Evolutionary conservation across 192 early-diverging fungal genomes (phyloP), one percentile per base, ranked within the genome.

Genomic region (Nowakowskiella sp.): DNA sequence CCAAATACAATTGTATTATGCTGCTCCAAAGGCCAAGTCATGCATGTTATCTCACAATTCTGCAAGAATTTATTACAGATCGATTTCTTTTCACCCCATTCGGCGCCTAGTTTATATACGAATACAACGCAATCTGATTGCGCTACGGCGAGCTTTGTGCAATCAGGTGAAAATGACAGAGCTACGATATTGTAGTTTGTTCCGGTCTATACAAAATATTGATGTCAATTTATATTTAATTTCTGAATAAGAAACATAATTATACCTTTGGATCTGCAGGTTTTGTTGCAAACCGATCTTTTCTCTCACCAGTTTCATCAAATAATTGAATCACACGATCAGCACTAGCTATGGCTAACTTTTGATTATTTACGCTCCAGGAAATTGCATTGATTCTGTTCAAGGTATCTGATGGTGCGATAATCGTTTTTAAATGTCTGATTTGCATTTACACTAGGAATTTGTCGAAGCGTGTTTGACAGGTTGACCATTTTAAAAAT

Each of bases 1-100:
- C 80, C 78, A 67, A 83, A 83, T 1, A 82, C 80, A 6, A 83
- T 29, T 8, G 78, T 69, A 60, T 77, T 82, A 19, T 62, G 66
- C 53, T 83, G 80, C 51, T 78, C 71, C 44, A 29, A 33, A n/a
- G 80, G 80, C 80, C 80, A 83, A 6, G 72, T 59, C 31, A 83
- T 57, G 42, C 72, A 82, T 1, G 80, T 77, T 53, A 83, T 76
- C 29, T 83, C 80, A 5, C 69, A 70, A 0, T 65, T 66, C 47
- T 83, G 80, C 44, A 83, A 78, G 30, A 82, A 63, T 57, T 83
- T 83, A 68, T 83, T 83, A 60, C 77, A 78, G 43, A 83, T 83
- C 16, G 66, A 68, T 39, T 83, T 83, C 42, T 83, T 83, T 49
- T 83, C 80, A 10, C 80, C 80, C 80, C 80, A 83, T 31, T 83